A percentile compares a stretch with the other conserved stretches of the same genome.
These are phyloP conservation scores for Phytopythium sindhum DNA, from an alignment of 352 stramenopile genomes.

Conservation along the genomic window DNA sequence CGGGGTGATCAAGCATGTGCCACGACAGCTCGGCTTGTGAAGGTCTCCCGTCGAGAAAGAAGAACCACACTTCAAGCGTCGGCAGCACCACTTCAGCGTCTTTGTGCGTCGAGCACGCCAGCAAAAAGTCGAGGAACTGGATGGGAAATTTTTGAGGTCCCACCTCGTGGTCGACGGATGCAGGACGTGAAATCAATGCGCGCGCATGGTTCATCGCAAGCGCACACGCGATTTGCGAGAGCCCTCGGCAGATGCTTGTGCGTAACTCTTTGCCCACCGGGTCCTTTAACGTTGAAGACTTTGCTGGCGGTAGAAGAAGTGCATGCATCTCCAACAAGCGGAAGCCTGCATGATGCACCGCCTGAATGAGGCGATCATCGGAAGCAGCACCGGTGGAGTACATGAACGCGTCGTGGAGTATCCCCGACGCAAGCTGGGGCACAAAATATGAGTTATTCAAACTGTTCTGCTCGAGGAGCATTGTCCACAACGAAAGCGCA, in stretches of 20 bases:
- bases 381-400: constrained; percentile 17
- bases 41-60: constrained; percentile 67
- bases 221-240: constrained; percentile 45
- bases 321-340: constrained; percentile 23
- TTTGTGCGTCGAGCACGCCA: constrained; percentile 55
- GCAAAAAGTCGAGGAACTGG: constrained; percentile 55
- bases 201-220: constrained; percentile 43
- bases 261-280: constrained; percentile 19
- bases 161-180: constrained; percentile 1
- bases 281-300: neutral
- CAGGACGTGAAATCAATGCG: constrained; percentile 23
- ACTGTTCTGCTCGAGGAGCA: neutral
- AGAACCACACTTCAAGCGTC: constrained; percentile 87
- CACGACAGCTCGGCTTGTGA: constrained; percentile 37
- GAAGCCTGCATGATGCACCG: constrained; percentile 24
- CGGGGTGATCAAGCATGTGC: constrained; percentile 28
- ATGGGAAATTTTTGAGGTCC: constrained; percentile 17
- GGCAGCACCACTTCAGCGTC: constrained; percentile 56
- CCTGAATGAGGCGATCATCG: constrained; percentile 20
- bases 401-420: constrained; percentile 60
- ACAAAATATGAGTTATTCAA: neutral
- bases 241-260: constrained; percentile 24
- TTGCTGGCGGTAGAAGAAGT: constrained; percentile 15
- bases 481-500: neutral
- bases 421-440: constrained; percentile 47